Conservation (phyloP, 257 asterid species). For the Solanum dulcamara region DNA sequence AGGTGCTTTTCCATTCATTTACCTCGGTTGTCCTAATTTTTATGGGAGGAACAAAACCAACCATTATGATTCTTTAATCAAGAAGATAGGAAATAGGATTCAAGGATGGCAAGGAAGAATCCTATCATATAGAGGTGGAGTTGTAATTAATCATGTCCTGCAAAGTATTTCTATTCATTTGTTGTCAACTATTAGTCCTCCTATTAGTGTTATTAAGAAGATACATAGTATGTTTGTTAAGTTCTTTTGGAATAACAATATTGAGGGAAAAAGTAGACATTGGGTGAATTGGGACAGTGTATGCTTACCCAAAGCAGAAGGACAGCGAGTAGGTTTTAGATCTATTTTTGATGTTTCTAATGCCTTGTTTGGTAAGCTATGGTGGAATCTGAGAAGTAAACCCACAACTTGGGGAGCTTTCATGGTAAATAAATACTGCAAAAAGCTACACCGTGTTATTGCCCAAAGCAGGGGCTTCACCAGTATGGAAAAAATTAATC, state of each 20-base stretch:
- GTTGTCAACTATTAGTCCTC: background rate
- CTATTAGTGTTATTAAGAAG: background rate
- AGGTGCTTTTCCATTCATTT: no score
- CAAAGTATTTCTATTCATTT: background rate
- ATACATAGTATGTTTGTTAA: background rate
- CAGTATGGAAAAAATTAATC: background rate
- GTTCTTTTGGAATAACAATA: no score
- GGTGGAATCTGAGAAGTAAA: background rate
- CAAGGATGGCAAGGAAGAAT: background rate
- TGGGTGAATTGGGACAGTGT: background rate
- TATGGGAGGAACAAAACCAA: background rate
- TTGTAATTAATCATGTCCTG: background rate
- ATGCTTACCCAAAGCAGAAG: background rate
- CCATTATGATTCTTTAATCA: no score
- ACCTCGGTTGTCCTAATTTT: background rate
- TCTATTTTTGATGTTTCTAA: no score
- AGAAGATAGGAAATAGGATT: background rate
- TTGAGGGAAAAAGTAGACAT: background rate
- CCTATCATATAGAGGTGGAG: background rate
- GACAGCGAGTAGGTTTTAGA: background rate
- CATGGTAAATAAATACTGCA: background rate
- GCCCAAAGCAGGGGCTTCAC: background rate
- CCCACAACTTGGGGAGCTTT: background rate
- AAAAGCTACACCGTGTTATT: background rate
- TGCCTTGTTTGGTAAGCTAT: background rate